A percentile compares a stretch with the other conserved stretches of the same genome.
Conservation (phyloP, 2,329 filamentous ascomycete species). For the Cercospora janseana region DNA sequence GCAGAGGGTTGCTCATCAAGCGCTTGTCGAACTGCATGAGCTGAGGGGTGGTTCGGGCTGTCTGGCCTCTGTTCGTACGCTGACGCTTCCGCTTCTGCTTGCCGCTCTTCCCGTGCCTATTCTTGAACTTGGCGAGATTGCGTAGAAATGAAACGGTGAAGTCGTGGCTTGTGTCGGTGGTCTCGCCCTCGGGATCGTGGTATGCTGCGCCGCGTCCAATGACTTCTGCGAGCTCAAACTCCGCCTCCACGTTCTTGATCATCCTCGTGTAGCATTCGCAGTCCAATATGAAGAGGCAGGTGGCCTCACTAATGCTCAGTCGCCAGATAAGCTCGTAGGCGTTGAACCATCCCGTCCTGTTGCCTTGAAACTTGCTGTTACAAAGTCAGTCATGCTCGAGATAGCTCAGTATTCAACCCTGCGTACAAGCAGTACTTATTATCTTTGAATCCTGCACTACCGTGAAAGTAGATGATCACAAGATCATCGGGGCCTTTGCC, state of each 20-base stretch:
- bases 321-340: conserved; percentile 12
- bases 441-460: not conserved
- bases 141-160: not conserved
- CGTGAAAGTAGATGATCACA: conserved; percentile 18
- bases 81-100: too few species aligned
- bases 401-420: not conserved
- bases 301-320: not conserved
- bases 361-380: not conserved
- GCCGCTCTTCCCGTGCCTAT: not conserved
- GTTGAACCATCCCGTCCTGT: conserved; percentile 3
- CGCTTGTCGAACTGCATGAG: not conserved
- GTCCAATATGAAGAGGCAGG: conserved; percentile 12
- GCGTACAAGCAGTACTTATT: conserved; percentile 9
- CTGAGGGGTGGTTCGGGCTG: not conserved
- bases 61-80: not conserved
- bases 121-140: not conserved
- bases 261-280: conserved; percentile 8
- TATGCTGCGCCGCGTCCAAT: not conserved
- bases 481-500: conserved; percentile 6
- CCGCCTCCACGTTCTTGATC: conserved; percentile 3
- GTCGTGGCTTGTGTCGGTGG: not conserved
- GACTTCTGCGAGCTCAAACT: conserved; percentile 14
- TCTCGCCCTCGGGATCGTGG: not conserved
- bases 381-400: not conserved
- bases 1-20: not conserved